Base-by-base conservation (phyloP, 495 filamentous ascomycete species). In the Tuber magnatum region DNA sequence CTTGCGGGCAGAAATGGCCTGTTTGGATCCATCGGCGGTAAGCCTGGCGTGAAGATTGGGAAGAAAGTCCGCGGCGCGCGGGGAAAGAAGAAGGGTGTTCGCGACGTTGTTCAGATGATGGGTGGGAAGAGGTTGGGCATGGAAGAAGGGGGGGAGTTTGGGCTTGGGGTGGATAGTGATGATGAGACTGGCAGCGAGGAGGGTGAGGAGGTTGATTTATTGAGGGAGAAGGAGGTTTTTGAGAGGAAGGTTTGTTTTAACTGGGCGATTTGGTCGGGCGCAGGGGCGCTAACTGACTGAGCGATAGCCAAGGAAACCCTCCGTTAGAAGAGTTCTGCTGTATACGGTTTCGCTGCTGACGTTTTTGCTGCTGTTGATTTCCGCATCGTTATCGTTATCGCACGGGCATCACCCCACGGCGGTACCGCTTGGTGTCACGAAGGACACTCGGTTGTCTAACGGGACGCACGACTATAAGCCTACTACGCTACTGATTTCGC, bases 401-500 rank as follows among this genome's bases (percentile, higher is more conserved):
- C 82, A 83, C 71, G 84, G 84, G 35, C 83, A 80, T 73, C 68
- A 71, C 24, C 61, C 71, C 6, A 18, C 41, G 10, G 61, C 69
- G 1, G 76, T 71, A 1, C 75, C 79, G 5, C 73, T 76, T 28
- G 71, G 83, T 16, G 76, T 88, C n/a, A 35, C 56, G 28, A 65
- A 65, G 56, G 56, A 65, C 56, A 65, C 56, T 35, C 56, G 56
- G 14, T 80, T 87, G 56, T 93, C 88, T 76, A 94, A 94, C 82
- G 96, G 95, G 42, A 96, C 93, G 0, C 90, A 94, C 2, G 83
- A 90, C 16, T 99, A 97, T 82, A 90, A 89, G 5, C 93, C 93
- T 28, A 99, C 95, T 0, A 99, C 95, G 1, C 92, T 99, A 61
- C 83, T 97, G 69, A 92, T 99, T 78, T 97, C 94, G 48, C 87